Base-by-base conservation (phyloP, 1,284 basidiomycete species). In the Volvariella surrecta region DNA sequence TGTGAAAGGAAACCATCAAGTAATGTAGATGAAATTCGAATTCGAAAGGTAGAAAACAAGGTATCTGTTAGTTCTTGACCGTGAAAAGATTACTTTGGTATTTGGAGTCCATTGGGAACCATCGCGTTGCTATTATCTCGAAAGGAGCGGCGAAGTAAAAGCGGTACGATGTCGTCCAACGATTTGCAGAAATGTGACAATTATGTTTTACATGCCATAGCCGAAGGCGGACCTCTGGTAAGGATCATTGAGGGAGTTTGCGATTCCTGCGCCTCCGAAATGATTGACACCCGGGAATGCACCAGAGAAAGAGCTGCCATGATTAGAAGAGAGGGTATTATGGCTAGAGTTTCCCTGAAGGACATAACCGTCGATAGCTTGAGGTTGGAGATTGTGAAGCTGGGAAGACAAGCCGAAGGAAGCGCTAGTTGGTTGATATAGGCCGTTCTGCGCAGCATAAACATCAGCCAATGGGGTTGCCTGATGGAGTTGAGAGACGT, bases 301-400 rank as follows among this genome's bases (percentile, higher is more conserved):
- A 45, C 67, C 66, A 37, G 73, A 71, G 62, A 82, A 83, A 37
- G 70, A 68, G 45, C 67, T 64, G 28, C 67, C 64, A 50, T 78
- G 76, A 22, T 74, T 66, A 43, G 76, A 71, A 30, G 76, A 72
- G 45, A 83, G 50, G 32, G 68, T 73, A 43, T 76, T 76, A 58
- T 84, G 81, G 48, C 66, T 69, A 32, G 77, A 78, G 53, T 70
- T 75, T 54, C 76, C 76, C 61, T 88, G 83, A 44, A 89, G 66
- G 48, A 88, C 82, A 56, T 87, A 88, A 54, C 77, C 74, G 56
- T 88, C 85, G 52, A 89, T 85, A 30, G 76, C 70, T 51, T 82
- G 81, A 17, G 76, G 71, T 56, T 79, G 80, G 40, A 86, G 57
- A 32, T 62, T 59, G 55, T 82, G 82, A 52, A 84, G 55, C 49